phyloP scores from a whole-genome alignment of 2,329 filamentous ascomycete species.

The Xylaria multiplex region DNA sequence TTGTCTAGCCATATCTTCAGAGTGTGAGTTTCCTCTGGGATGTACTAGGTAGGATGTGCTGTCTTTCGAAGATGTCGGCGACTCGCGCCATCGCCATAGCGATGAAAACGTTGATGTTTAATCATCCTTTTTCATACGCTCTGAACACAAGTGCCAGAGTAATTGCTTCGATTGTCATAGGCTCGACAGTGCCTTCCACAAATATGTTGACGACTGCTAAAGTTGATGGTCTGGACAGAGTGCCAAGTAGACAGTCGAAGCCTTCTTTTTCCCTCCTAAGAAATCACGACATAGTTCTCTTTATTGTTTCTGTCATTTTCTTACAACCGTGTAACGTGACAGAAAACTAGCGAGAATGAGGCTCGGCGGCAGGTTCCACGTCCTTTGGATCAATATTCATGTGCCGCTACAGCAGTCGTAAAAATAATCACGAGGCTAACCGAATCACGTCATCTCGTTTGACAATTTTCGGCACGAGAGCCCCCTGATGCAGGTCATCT shows the following conservation, averaged over 20 bases:
- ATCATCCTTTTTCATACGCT: not conserved
- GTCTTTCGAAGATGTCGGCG: not conserved
- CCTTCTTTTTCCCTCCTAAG: not conserved
- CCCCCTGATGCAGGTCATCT: not conserved
- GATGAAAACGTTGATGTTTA: not conserved
- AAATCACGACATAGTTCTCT: not conserved
- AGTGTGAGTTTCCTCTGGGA: not conserved
- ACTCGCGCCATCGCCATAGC: not conserved
- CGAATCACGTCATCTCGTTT: not conserved
- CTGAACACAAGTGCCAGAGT: not conserved
- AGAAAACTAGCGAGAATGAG: not conserved
- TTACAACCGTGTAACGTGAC: too few relatives aligned
- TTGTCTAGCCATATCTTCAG: not conserved
- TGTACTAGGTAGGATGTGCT: not conserved
- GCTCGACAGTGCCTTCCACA: not conserved
- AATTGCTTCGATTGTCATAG: not conserved
- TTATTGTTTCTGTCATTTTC: too few relatives aligned
- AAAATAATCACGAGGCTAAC: not conserved
- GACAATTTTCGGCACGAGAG: not conserved
- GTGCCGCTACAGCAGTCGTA: too few relatives aligned
- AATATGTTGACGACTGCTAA: not conserved
- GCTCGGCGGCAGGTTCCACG: not conserved
- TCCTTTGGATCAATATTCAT: too few relatives aligned
- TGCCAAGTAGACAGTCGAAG: not conserved
- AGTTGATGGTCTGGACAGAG: not conserved